Evolutionary conservation across 495 filamentous ascomycete species (phyloP), one percentile per base, ranked within the genome.

Genomic region (Penicillium diatomitis): DNA sequence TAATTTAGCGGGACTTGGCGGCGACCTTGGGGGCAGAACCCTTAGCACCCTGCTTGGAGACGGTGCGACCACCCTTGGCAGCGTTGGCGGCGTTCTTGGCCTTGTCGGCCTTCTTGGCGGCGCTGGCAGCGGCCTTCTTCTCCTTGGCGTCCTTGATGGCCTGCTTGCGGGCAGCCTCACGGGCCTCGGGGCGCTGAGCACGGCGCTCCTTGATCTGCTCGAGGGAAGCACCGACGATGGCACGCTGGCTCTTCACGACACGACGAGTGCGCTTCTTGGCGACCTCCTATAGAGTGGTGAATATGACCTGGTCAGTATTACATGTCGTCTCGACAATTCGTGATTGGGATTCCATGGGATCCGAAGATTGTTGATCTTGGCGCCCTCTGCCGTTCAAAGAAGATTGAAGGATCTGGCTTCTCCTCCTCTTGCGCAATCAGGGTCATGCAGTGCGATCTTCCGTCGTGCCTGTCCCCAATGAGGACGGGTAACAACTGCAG

Each of bases 141-240:
- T 92, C 91, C 84, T 99, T 99, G 72, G 82, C 83, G 63, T 89
- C 87, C 75, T 86, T 87, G 78, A 96, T 92, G 71, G 94, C 94
- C 62, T 84, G 77, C 53, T 80, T 75, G 71, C 92, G 92, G 64
- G 89, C 90, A 63, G 94, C 92, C 61, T 80, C 78, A 66, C 92
- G 91, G 69, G 88, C 92, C 77, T 97, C 92, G 54, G 92, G 92
- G 59, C 94, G 88, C 78, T 83, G 77, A 53, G 79, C 71, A 66
- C 92, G 91, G 75, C 88, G 88, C 83, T 99, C 92, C 83, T 97
- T 99, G 82, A 99, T 97, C 61, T 96, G 86, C 62, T 99, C 94
- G 72, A 99, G 89, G 58, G 90, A 94, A 61, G 90, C 90, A 81
- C 92, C 92, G 66, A 97, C 92, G 79, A 99, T 94, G 66, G 87